phyloP scores from a whole-genome alignment of 345 rosid species.

The Salix arbutifolia region DNA sequence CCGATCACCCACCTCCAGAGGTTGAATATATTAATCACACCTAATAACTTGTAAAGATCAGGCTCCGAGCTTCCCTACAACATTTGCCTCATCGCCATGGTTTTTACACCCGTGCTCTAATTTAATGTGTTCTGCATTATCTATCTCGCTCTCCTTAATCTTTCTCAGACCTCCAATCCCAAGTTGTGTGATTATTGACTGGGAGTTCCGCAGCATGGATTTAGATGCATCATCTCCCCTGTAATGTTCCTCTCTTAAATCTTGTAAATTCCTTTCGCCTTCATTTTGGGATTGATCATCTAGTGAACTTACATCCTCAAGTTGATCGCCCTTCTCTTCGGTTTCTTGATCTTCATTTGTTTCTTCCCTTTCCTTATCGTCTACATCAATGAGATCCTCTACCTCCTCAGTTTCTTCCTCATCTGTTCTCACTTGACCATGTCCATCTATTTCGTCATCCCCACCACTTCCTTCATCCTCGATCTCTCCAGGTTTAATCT shows the following conservation, averaged over 20 bases:
- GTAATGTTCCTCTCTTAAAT: conserved; percentile 22
- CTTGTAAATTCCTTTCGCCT: conserved; percentile 5
- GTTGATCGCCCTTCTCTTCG: conserved; percentile 18
- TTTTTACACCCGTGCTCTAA: too few relatives aligned
- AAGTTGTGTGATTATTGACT: background rate
- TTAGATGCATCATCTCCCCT: conserved; percentile 23
- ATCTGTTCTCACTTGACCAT: conserved; percentile 39
- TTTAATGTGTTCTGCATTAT: background rate
- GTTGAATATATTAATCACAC: background rate
- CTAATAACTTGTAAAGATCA: too few relatives aligned
- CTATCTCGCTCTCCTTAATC: background rate
- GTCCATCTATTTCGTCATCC: conserved; percentile 48
- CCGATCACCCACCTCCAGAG: background rate
- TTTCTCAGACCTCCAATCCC: conserved; percentile 11
- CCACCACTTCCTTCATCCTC: conserved; percentile 41
- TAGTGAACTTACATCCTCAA: conserved; percentile 16
- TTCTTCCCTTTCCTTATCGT: conserved; percentile 42
- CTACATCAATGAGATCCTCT: conserved; percentile 60
- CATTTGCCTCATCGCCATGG: too few relatives aligned
- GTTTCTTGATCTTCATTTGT: conserved; percentile 27
- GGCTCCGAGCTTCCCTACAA: too few relatives aligned
- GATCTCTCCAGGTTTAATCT: conserved; percentile 22
- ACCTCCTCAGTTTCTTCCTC: conserved; percentile 49
- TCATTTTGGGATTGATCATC: conserved; percentile 16
- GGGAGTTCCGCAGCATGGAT: conserved; percentile 9